Base-by-base conservation (phyloP, 1,139 yeast genomes). In the Saccharomyces uvarum region DNA sequence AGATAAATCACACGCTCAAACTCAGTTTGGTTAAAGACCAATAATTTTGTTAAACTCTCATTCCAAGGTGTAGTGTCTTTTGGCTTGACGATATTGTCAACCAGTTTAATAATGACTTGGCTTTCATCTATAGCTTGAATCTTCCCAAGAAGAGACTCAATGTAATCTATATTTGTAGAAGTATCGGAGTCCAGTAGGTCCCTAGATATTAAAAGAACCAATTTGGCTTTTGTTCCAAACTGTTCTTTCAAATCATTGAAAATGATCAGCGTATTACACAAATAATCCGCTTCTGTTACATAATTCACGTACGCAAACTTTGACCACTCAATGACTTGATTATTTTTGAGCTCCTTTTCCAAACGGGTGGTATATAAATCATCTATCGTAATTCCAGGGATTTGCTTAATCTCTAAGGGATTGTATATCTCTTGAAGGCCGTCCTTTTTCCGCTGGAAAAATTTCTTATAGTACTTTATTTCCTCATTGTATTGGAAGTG, bases 11-110 rank as follows among this genome's bases (percentile, higher is more conserved):
- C 62, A 47, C 81, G 63, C n/a, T 76, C 75, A 62, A 74, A 84
- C 47, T 79, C 76, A 0, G 73, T 71, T 59, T 76, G 75, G 56
- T 76, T 74, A 63, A 83, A 83, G 0, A 80, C 75, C 57, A 77
- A 74, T 44, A 82, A 69, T 60, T 83, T 82, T 0, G 86, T 81
- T 58, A 79, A 77, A 50, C 84, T 78, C 8, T 76, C 72, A 2
- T 71, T 62, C 86, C 86, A 82, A 46, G 73, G 65, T 4, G 71
- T 59, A 2, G 56, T 57, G 49, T 67, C 69, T 2, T 53, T 33
- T 3, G 61, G 60, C 51, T 68, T 70, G 11, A 57, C 61, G 11
- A 65, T 65, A 49, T 55, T 60, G 3, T 69, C 66, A 1, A 71
- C 60, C 16, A 53, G 52, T 48, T 63, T 67, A 48, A 73, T 62